Evolutionary conservation across 768 basidiomycete species (phyloP).

Genomic region (Leccinum ochraceum): DNA sequence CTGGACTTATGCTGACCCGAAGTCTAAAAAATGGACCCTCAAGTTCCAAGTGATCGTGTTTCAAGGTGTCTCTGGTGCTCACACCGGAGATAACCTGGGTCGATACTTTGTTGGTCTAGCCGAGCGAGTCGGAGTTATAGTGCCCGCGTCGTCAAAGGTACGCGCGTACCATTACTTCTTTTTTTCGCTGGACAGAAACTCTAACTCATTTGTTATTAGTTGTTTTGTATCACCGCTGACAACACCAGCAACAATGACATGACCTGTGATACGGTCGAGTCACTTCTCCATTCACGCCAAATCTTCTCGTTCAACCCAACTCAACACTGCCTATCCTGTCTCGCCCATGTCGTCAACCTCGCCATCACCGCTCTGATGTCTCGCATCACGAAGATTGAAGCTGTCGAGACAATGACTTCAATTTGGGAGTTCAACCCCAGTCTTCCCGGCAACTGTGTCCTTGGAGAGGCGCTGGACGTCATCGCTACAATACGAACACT

Average conservation of each 20-base stretch:
- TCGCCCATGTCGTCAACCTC: neutral
- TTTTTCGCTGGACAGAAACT: too few relatives aligned
- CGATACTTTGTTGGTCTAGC: neutral
- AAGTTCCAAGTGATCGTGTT: neutral
- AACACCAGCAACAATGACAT: too few relatives aligned
- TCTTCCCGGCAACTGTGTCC: neutral
- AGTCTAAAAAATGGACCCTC: neutral
- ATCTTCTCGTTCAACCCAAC: too few relatives aligned
- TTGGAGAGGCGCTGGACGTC: neutral
- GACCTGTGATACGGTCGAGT: too few relatives aligned
- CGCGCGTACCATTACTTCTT: too few relatives aligned
- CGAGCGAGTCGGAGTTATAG: neutral
- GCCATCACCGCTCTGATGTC: neutral
- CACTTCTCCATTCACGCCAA: too few relatives aligned
- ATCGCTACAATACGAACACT: neutral
- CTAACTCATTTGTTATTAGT: too few relatives aligned
- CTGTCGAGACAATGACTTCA: neutral
- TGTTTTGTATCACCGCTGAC: too few relatives aligned
- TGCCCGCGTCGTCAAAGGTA: too few relatives aligned
- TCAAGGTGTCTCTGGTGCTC: neutral
- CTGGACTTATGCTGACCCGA: neutral
- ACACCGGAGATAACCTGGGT: neutral
- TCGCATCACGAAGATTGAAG: neutral
- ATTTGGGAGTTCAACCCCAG: neutral
- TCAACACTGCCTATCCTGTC: too few relatives aligned